Evolutionary conservation across 495 filamentous ascomycete species (phyloP), one percentile per base, ranked within the genome.

Genomic region (Mytilinidion resinicola): DNA sequence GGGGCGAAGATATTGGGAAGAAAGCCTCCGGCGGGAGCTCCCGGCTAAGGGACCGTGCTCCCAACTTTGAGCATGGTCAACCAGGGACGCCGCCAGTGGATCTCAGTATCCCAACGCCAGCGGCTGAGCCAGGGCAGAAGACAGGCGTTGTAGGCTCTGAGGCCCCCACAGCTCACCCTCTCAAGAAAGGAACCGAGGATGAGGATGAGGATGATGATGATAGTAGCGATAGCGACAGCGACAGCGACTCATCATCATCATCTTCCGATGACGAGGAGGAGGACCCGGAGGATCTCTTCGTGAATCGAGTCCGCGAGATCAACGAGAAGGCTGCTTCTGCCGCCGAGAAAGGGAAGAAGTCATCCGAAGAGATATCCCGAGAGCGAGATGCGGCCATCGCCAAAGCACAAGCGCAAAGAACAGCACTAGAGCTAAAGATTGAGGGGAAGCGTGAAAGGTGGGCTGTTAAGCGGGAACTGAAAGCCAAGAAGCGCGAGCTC

Each of bases 321-420:
- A 61, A 64, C 41, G 8, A 17, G 12, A 8, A 38, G 4, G 54
- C 58, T 21, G 30, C 9, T 0, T 8, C 50, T 12, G 20, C 57
- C 3, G 15, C 15, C 19, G 14, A 48, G 5, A 65, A 65, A 33
- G 62, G 62, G 42, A 65, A 65, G 25, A 64, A 60, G 25, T 19
- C 47, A n/a, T 15, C 52, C 12, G 20, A 38, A n/a, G n/a, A 36
- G 12, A 57, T 64, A 3, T 9, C 35, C 11, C 38, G 10, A 3
- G 62, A 64, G 47, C 62, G 57, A 38, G 36, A 25, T 9, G 4
- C 33, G 8, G 62, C 62, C 47, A 64, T 64, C 50, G 62, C 55
- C 20, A 47, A 35, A n/a, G 62, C 61, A 2, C 15, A 33, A 11
- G 21, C 51, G 11, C 44, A 59, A 7, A 51, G 42, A n/a, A 59